These are phyloP conservation scores for Picea abies DNA, from an alignment of 83 land plant species.

Conservation along the genomic window DNA sequence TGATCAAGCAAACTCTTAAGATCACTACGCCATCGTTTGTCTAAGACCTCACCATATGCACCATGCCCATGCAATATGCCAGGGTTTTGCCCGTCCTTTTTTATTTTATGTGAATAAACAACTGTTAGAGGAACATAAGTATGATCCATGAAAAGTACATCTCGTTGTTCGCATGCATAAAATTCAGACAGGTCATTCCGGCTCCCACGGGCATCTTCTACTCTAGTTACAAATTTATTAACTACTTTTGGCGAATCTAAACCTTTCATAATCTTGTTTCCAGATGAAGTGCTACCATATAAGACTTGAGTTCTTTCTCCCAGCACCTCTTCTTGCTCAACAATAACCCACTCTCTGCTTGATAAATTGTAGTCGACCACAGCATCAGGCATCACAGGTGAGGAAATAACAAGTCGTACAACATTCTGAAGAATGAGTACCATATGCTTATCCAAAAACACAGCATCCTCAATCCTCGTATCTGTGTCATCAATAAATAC, in stretches of 20 bases:
- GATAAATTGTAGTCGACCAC: slow-evolving; percentile 76
- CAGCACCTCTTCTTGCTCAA: slow-evolving; percentile 77
- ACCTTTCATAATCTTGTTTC: neutral
- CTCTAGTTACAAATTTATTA: slow-evolving; percentile 10
- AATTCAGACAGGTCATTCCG: slow-evolving; percentile 76
- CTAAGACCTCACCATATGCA: slow-evolving; percentile 89
- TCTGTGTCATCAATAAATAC: too few species aligned
- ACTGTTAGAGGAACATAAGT: slow-evolving; percentile 73
- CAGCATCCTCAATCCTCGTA: too few species aligned
- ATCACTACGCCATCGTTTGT: slow-evolving; percentile 84
- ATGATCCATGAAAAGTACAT: slow-evolving; percentile 65
- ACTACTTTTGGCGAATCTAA: neutral
- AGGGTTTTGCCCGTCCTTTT: slow-evolving; percentile 52
- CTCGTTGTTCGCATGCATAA: slow-evolving; percentile 74
- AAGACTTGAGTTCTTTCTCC: slow-evolving; percentile 45
- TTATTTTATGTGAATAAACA: slow-evolving; percentile 59
- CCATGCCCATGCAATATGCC: slow-evolving; percentile 92
- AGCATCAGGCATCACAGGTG: slow-evolving; percentile 99
- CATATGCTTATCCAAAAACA: too few species aligned
- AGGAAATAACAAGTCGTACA: too few species aligned
- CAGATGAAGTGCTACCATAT: slow-evolving; percentile 43
- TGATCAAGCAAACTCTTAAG: slow-evolving; percentile 88
- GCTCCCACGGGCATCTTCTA: slow-evolving; percentile 16
- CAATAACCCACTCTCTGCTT: slow-evolving; percentile 58
- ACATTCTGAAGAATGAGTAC: too few species aligned